These are phyloP conservation scores for Wickerhamomyces pijperi DNA, from an alignment of 805 yeast genomes.

Conservation along the genomic window DNA sequence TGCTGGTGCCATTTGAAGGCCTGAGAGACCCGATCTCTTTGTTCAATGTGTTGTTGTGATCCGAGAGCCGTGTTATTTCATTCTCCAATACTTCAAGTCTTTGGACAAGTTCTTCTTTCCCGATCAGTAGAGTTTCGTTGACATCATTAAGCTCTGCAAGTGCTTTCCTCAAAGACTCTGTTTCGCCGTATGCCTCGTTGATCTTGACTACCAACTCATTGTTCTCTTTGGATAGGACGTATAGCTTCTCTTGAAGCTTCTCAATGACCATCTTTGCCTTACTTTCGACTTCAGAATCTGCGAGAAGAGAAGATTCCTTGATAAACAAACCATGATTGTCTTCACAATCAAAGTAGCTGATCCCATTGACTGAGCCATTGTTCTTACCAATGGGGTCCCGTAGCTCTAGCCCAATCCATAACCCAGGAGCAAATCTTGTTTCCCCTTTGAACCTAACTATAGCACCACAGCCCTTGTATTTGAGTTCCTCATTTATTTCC, in stretches of 20 bases:
- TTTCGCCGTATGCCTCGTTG: slow-evolving; percentile 18
- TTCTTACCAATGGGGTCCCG: slow-evolving; percentile 74
- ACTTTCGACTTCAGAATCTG: neutral
- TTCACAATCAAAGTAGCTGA: slow-evolving; percentile 41
- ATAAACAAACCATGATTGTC: slow-evolving; percentile 48
- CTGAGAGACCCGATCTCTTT: too few relatives aligned
- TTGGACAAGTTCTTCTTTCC: slow-evolving; percentile 35
- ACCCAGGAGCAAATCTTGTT: slow-evolving; percentile 49
- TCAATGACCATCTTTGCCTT: slow-evolving; percentile 24
- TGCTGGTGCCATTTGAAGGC: too few relatives aligned
- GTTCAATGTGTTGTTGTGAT: slow-evolving; percentile 1
- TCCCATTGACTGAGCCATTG: slow-evolving; percentile 62
- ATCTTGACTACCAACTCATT: slow-evolving; percentile 17
- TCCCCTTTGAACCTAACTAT: slow-evolving; percentile 36
- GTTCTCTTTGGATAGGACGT: slow-evolving; percentile 21
- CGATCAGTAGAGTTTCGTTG: slow-evolving; percentile 27
- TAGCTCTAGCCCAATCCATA: slow-evolving; percentile 77
- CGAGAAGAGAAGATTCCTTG: slow-evolving; percentile 16
- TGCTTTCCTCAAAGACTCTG: slow-evolving; percentile 17
- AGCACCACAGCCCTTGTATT: neutral
- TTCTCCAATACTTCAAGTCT: slow-evolving; percentile 20
- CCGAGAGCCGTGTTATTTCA: too few relatives aligned
- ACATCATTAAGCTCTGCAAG: slow-evolving; percentile 16
- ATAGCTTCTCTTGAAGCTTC: slow-evolving; percentile 35
- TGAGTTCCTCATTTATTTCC: neutral